These are phyloP conservation scores for Colletotrichum sp. DNA, from an alignment of 2,329 filamentous ascomycete species.

Conservation along the genomic window DNA sequence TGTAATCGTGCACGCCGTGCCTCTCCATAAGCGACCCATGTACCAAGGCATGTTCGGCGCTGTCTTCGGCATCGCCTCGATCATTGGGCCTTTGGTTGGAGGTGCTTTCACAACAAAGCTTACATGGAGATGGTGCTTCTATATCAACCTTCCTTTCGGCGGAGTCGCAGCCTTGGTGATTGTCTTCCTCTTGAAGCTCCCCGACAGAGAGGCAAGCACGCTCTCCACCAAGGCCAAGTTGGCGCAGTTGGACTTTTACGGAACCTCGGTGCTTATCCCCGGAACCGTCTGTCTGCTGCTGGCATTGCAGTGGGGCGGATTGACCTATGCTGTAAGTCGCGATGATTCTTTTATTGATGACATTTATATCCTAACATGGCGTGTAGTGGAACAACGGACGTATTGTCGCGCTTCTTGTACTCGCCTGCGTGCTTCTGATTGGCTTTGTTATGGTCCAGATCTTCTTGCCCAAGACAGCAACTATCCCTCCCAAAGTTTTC, in stretches of 20 bases:
- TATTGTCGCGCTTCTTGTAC: constrained; percentile 48
- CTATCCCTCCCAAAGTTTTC: constrained; percentile 46
- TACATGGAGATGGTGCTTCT: constrained; percentile 42
- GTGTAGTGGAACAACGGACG: constrained; percentile 42
- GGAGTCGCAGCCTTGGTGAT: constrained; percentile 31
- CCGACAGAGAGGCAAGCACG: constrained; percentile 13
- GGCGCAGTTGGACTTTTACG: constrained; percentile 28
- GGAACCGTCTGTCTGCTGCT: constrained; percentile 48
- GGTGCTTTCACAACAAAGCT: constrained; percentile 31
- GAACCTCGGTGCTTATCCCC: constrained; percentile 11
- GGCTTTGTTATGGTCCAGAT: constrained; percentile 48
- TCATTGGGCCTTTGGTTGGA: constrained; percentile 29
- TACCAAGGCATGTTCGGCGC: constrained; percentile 36
- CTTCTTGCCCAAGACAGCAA: constrained; percentile 41
- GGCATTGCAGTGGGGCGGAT: constrained; percentile 52
- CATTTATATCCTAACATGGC: background rate
- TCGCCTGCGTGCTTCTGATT: constrained; percentile 50
- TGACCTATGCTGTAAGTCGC: constrained; percentile 27
- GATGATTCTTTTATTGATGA: too few relatives aligned
- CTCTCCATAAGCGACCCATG: constrained; percentile 40
- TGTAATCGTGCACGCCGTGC: constrained; percentile 32
- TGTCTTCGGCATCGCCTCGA: constrained; percentile 45
- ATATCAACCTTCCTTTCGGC: constrained; percentile 36
- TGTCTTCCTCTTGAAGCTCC: constrained; percentile 22
- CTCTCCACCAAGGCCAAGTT: constrained; percentile 26